phyloP scores from a whole-genome alignment of 176 grass and related monocot genomes.

The Poa annua region DNA sequence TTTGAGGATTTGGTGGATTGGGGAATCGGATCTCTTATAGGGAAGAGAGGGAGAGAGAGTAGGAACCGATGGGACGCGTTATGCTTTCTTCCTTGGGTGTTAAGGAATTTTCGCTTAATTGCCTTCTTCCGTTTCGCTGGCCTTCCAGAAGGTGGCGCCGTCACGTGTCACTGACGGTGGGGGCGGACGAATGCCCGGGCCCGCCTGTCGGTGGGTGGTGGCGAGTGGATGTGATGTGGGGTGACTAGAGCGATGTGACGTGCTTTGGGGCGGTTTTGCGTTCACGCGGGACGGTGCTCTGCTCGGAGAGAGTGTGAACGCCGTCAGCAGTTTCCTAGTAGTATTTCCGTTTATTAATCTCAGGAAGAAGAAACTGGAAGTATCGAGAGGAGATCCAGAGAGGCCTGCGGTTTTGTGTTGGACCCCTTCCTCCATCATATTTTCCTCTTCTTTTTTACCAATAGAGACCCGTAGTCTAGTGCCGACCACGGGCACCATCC shows the following conservation, averaged over 20 bases:
- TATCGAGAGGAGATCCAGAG: not conserved
- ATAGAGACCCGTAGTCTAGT: not conserved
- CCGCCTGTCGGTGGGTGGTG: not conserved
- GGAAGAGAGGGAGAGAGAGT: not conserved
- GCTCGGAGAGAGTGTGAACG: not conserved
- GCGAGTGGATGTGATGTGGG: not conserved
- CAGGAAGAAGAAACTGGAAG: not conserved
- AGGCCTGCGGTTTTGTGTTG: not conserved
- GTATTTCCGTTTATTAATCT: not conserved
- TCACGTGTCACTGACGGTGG: not conserved
- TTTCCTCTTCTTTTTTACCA: not conserved
- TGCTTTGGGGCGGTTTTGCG: not conserved
- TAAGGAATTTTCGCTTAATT: conserved; percentile 29
- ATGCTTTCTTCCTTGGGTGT: conserved; percentile 16
- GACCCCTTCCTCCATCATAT: no score
- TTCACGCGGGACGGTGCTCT: not conserved
- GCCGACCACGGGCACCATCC: no score
- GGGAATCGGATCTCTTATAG: conserved; percentile 27
- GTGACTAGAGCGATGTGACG: not conserved
- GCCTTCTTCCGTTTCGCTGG: not conserved
- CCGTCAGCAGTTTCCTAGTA: not conserved
- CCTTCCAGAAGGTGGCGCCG: conserved; percentile 37
- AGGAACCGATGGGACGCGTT: not conserved
- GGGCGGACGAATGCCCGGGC: rapidly evolving
- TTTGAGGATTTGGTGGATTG: conserved; percentile 1